Evolutionary conservation across 2,329 filamentous ascomycete species (phyloP).

Genomic region (Cladosporium sp.): DNA sequence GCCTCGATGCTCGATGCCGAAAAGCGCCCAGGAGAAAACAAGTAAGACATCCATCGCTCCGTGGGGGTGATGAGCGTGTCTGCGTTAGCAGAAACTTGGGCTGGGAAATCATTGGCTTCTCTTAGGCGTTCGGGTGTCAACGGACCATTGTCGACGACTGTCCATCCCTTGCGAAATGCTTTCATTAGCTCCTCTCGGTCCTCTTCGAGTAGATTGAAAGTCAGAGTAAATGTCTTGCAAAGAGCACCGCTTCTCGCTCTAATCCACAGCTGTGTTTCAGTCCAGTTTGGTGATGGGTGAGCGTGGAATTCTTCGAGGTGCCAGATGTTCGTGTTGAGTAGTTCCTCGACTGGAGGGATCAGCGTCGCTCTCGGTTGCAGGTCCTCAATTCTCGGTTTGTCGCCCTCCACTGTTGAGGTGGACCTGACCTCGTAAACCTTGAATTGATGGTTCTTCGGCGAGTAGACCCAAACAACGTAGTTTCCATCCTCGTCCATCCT

Average conservation of each 20-base stretch:
- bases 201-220: conserved; percentile 65
- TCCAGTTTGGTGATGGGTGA: conserved; percentile 41
- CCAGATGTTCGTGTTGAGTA: conserved; percentile 54
- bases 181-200: conserved; percentile 57
- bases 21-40: conserved; percentile 82
- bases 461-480: conserved; percentile 78
- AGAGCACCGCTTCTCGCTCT: conserved; percentile 57
- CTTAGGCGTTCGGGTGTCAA: conserved; percentile 44
- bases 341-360: conserved; percentile 59
- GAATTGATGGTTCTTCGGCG: conserved; percentile 85
- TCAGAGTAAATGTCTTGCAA: conserved; percentile 67
- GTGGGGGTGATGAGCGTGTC: conserved; percentile 31
- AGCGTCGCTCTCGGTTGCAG: conserved; percentile 62
- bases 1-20: conserved; percentile 78
- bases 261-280: conserved; percentile 48
- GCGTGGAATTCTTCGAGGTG: conserved; percentile 51
- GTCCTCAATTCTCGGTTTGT: conserved; percentile 23
- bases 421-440: conserved; percentile 80
- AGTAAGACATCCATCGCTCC: conserved; percentile 83
- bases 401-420: conserved; percentile 21
- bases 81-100: conserved; percentile 34
- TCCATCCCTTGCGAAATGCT: conserved; percentile 63
- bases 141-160: conserved; percentile 44
- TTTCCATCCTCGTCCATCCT: conserved; percentile 21
- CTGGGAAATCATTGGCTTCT: conserved; percentile 40